Evolutionary conservation across 73 alveolate genomes (phyloP).

Genomic region (Paramecium tetraurelia): DNA sequence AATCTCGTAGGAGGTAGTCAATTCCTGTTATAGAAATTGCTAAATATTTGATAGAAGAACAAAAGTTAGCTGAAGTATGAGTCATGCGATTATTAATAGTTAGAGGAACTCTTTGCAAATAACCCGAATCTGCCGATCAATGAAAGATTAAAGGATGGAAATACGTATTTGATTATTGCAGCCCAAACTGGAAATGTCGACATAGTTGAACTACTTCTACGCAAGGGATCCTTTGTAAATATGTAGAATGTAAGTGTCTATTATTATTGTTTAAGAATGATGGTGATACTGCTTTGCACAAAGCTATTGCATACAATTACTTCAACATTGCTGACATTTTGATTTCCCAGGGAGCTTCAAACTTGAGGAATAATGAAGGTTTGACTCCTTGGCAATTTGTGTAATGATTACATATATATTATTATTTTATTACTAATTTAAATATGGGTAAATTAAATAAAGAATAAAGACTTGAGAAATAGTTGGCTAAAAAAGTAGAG

Average conservation of each 20-base stretch:
- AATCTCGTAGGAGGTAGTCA: not conserved
- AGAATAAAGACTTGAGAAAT: not conserved
- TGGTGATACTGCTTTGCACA: slow-evolving; percentile 42
- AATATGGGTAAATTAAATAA: slow-evolving; percentile 26
- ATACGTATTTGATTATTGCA: slow-evolving; percentile 27
- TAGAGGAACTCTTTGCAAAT: not conserved
- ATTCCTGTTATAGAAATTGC: not conserved
- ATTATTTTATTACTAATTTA: not conserved
- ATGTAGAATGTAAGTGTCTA: not conserved
- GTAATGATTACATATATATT: not conserved
- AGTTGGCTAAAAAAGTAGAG: not conserved
- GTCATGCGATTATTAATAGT: not conserved
- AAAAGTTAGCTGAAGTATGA: not conserved
- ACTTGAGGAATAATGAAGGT: not conserved
- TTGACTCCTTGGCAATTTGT: slow-evolving; percentile 40
- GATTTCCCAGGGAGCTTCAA: not conserved
- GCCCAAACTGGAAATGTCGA: slow-evolving; percentile 5
- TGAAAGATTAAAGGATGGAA: slow-evolving; percentile 13
- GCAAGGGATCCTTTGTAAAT: slow-evolving; percentile 18
- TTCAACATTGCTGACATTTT: not conserved
- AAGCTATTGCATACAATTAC: slow-evolving; percentile 15
- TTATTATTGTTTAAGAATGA: not conserved
- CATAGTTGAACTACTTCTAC: slow-evolving; percentile 24
- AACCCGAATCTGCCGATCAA: not conserved
- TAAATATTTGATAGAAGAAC: not conserved